These are phyloP conservation scores for Skeletonema tropicum DNA, from an alignment of 108 stramenopile genomes.

Conservation along the genomic window DNA sequence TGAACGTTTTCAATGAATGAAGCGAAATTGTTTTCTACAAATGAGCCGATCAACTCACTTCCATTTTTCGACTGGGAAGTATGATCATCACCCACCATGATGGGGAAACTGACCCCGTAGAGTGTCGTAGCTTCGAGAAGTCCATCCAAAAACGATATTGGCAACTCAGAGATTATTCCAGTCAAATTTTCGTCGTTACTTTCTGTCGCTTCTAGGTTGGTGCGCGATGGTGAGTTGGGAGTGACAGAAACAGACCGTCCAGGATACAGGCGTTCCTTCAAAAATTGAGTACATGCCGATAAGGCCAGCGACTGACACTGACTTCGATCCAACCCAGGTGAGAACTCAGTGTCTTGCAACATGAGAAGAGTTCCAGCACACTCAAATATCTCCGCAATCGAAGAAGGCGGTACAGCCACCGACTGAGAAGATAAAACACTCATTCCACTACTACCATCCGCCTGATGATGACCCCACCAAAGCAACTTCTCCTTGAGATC, in stretches of 20 bases:
- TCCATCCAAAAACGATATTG: constrained; percentile 70
- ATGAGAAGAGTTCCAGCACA: constrained; percentile 80
- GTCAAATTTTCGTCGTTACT: neutral
- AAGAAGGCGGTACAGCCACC: constrained; percentile 41
- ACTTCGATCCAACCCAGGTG: constrained; percentile 36
- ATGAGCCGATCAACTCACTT: constrained; percentile 50
- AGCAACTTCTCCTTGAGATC: constrained; percentile 59
- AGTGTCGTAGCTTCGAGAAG: constrained; percentile 78
- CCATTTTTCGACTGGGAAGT: constrained; percentile 17
- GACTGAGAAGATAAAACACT: constrained; percentile 16
- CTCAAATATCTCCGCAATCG: constrained; percentile 79
- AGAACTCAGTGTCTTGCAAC: constrained; percentile 40
- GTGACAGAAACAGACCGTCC: constrained; percentile 10
- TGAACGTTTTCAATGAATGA: constrained; percentile 73
- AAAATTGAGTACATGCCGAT: constrained; percentile 55
- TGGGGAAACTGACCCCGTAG: constrained; percentile 63
- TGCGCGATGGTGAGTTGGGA: constrained; percentile 4
- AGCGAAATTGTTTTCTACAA: constrained; percentile 63
- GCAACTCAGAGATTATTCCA: constrained; percentile 40
- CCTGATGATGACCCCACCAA: constrained; percentile 60
- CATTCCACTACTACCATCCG: constrained; percentile 19
- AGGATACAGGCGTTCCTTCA: constrained; percentile 54
- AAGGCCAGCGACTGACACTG: constrained; percentile 71
- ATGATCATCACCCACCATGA: constrained; percentile 4
- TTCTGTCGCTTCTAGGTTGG: constrained; percentile 1